These are phyloP conservation scores for Mycena polygramma DNA, from an alignment of 768 basidiomycete species.

Conservation along the genomic window DNA sequence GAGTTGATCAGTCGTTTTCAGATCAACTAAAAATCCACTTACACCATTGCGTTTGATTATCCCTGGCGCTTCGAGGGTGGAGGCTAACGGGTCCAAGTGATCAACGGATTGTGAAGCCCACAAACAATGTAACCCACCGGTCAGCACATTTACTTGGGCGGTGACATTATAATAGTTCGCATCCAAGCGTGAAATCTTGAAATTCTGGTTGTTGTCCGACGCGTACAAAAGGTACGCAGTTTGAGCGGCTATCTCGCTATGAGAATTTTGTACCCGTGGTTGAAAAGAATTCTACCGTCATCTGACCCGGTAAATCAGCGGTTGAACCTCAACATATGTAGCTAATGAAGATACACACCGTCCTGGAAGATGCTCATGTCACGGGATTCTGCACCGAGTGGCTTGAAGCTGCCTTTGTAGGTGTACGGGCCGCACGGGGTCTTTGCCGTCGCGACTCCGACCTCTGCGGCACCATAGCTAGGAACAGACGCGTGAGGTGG, in stretches of 20 bases:
- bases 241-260: constrained; percentile 50
- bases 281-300: constrained; percentile 48
- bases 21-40: constrained; percentile 6
- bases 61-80: constrained; percentile 73
- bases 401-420: constrained; percentile 67
- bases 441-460: constrained; percentile 71
- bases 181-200: constrained; percentile 72
- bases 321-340: background rate
- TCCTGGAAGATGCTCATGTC: constrained; percentile 73
- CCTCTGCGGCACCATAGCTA: constrained; percentile 75
- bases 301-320: constrained; percentile 44
- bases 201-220: constrained; percentile 77
- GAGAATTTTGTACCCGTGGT: background rate
- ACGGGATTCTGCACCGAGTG: constrained; percentile 69
- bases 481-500: background rate
- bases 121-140: constrained; percentile 48
- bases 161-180: constrained; percentile 71
- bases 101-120: background rate
- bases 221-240: constrained; percentile 73
- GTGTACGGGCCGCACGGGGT: constrained; percentile 73
- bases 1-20: background rate
- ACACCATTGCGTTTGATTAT: constrained; percentile 71
- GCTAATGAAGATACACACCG: constrained; percentile 53
- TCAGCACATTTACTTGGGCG: constrained; percentile 58
- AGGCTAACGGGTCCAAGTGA: constrained; percentile 46